A percentile compares a stretch with the other conserved stretches of the same genome.
phyloP scores from a whole-genome alignment of 1,139 yeast species.

The Arxiozyma slooffiae region DNA sequence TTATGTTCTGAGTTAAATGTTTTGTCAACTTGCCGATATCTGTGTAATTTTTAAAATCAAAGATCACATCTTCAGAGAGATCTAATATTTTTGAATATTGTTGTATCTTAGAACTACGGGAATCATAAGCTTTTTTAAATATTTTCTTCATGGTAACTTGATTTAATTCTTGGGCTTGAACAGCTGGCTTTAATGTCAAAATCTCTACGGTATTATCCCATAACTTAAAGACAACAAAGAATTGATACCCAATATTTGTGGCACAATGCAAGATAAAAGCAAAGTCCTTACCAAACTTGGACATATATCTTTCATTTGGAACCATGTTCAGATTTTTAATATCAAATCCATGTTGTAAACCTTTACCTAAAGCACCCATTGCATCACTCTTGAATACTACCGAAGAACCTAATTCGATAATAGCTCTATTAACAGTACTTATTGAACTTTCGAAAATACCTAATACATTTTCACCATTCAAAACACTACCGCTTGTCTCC shows the following conservation, averaged over 20 bases:
- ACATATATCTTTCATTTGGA: conserved; percentile 44
- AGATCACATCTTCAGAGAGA: conserved; percentile 42
- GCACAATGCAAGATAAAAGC: conserved; percentile 64
- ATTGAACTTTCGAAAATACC: conserved; percentile 76
- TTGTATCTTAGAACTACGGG: conserved; percentile 40
- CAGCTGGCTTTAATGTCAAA: conserved; percentile 60
- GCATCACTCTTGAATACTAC: conserved; percentile 55
- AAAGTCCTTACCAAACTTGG: conserved; percentile 47
- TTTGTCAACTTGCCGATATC: conserved; percentile 44
- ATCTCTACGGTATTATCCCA: conserved; percentile 49
- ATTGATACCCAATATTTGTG: conserved; percentile 62
- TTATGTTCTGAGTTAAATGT: conserved; percentile 44
- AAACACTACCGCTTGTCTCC: conserved; percentile 49
- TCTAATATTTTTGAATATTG: conserved; percentile 40
- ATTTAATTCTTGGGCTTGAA: conserved; percentile 59
- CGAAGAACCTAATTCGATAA: conserved; percentile 66
- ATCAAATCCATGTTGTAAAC: conserved; percentile 77
- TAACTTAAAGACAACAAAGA: conserved; percentile 58
- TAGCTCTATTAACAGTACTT: conserved; percentile 58
- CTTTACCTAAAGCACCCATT: conserved; percentile 79
- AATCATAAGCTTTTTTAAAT: conserved; percentile 44
- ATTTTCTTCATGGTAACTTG: conserved; percentile 41
- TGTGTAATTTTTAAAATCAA: conserved; percentile 44
- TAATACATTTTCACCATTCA: conserved; percentile 52
- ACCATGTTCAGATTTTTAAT: conserved; percentile 45